These are phyloP conservation scores for Babesia sp. DNA, from an alignment of 169 alveolate genomes.

Conservation along the genomic window DNA sequence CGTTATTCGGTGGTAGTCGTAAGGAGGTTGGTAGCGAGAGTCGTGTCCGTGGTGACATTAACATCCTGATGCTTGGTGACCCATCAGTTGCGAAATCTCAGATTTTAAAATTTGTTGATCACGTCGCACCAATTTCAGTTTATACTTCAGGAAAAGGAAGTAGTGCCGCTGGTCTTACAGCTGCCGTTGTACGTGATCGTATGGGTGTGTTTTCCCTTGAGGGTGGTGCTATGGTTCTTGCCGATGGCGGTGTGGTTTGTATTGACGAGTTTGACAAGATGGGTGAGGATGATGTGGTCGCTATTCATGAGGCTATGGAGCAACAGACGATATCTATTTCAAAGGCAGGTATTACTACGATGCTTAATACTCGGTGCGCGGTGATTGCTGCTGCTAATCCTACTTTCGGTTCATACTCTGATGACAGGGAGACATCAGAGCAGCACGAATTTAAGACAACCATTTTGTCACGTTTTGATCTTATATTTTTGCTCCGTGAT, in stretches of 20 bases:
- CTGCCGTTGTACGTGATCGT: constrained; percentile 93
- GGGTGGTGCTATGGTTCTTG: constrained; percentile 99
- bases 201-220: constrained; percentile 92
- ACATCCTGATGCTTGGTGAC: constrained; percentile 94
- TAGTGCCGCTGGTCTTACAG: constrained; percentile 99
- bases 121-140: constrained; percentile 97
- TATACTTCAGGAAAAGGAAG: constrained; percentile 99
- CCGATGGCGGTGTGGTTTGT: constrained; percentile 99
- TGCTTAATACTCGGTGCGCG: constrained; percentile 93
- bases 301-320: constrained; percentile 99
- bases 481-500: constrained; percentile 96
- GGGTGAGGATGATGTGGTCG: constrained; percentile 99
- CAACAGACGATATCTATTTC: constrained; percentile 98
- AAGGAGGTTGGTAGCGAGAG: constrained; percentile 94
- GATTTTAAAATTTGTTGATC: constrained; percentile 94
- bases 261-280: constrained; percentile 99
- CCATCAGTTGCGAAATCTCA: constrained; percentile 99
- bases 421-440: constrained; percentile 93
- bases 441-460: constrained; percentile 98
- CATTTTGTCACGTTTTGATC: constrained; percentile 95
- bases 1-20: constrained; percentile 98
- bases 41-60: constrained; percentile 95
- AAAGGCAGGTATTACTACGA: constrained; percentile 99
- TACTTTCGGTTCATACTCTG: constrained; percentile 96
- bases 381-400: constrained; percentile 99